Conservation (phyloP, 345 rosid genomes). For the Brassica incana region DNA sequence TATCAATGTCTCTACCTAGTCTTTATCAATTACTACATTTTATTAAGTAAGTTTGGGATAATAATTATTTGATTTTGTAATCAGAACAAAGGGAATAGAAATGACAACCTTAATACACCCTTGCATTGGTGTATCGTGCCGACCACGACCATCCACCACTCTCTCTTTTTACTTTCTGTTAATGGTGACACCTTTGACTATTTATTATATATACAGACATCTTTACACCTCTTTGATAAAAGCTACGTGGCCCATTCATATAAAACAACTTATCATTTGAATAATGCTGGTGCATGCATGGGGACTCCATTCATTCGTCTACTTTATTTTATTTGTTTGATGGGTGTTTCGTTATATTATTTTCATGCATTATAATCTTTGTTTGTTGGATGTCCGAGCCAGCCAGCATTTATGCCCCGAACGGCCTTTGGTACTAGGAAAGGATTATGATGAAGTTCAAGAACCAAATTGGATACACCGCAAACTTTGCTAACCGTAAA, state of each 20-base stretch:
- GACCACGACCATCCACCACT: slow-evolving; percentile 24
- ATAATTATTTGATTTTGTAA: neutral
- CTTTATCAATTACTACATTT: neutral
- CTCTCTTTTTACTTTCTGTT: neutral
- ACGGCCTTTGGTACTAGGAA: neutral
- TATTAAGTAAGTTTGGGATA: neutral
- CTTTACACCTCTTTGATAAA: neutral
- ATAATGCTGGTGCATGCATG: slow-evolving; percentile 29
- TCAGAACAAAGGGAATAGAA: no score
- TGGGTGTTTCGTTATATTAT: neutral
- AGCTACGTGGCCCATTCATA: neutral
- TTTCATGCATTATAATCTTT: neutral
- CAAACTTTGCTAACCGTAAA: neutral
- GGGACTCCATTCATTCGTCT: slow-evolving; percentile 17
- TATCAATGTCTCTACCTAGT: neutral
- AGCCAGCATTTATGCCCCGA: neutral
- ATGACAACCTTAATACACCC: slow-evolving; percentile 35
- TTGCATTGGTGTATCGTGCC: slow-evolving; percentile 28
- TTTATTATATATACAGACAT: neutral
- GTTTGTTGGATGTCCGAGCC: neutral
- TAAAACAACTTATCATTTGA: neutral
- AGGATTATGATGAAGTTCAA: neutral
- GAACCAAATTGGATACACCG: neutral
- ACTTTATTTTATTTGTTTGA: neutral
- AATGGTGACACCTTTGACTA: neutral